These are phyloP conservation scores for Sisymbrium altissimum DNA, from an alignment of 345 rosid species.

Conservation along the genomic window DNA sequence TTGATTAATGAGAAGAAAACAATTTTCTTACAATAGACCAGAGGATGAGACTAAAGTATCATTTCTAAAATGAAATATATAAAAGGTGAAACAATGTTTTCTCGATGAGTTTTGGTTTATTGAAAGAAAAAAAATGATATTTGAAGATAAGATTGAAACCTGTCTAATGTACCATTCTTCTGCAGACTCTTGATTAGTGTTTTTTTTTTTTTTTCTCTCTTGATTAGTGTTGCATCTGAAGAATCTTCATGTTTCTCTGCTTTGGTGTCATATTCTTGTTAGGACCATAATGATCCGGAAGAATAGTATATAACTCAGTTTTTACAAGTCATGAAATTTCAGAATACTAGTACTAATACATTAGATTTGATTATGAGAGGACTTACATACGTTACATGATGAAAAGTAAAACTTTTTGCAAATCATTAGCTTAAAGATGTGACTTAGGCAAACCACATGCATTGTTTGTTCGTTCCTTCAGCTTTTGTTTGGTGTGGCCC, in stretches of 20 bases:
- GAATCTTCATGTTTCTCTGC: slow-evolving; percentile 54
- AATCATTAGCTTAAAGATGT: neutral
- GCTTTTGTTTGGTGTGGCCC: neutral
- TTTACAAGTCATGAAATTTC: slow-evolving; percentile 1
- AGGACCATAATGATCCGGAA: neutral
- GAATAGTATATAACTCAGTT: too few species aligned
- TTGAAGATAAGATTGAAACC: neutral
- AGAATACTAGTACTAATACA: too few species aligned
- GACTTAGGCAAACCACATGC: neutral
- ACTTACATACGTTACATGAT: slow-evolving; percentile 1
- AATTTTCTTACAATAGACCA: neutral
- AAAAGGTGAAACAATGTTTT: neutral
- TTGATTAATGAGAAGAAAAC: neutral
- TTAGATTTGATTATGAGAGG: neutral
- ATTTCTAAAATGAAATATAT: slow-evolving; percentile 6
- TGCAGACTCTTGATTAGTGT: slow-evolving; percentile 51
- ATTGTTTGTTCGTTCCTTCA: neutral
- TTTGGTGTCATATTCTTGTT: slow-evolving; percentile 25
- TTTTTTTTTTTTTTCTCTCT: too few species aligned
- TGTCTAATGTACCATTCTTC: neutral
- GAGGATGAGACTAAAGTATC: neutral
- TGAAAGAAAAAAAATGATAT: neutral
- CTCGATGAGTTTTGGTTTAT: neutral
- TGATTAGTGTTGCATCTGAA: slow-evolving; percentile 56
- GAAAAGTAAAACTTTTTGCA: neutral